Evolutionary conservation across 257 asterid species (phyloP), one percentile per base, ranked within the genome.

Genomic region (Solanum chmielewskii): DNA sequence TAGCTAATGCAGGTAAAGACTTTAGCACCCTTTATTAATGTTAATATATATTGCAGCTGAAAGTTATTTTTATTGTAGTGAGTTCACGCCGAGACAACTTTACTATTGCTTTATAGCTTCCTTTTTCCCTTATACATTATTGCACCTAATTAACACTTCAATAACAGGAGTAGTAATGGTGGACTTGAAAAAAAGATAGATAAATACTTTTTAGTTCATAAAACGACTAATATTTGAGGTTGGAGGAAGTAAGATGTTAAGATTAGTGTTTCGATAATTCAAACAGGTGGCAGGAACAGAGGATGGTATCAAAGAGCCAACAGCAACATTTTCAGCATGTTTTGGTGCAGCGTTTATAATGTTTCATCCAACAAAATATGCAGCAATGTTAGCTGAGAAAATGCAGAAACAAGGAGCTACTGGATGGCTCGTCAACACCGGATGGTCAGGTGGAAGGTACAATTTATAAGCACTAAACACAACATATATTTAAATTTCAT

Each of bases 331-430:
- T 84, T 96, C 99, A 8, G 98, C 99, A 21, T 96, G 99, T 87
- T 96, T 96, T 31, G 99, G 99, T 90, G 98, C 99, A 62, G 99
- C 99, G 25, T 96, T 96, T 86, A 94, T 96, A 64, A 96, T 96
- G 99, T 92, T 93, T 83, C 99, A 96, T 64, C 99, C 99, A 2
- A 94, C 98, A 47, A 95, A 91, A 86, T 96, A 96, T 25, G 99
- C 98, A 1, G 99, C 95, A n/a, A 94, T 96, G 99, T 73, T 95
- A 85, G 95, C 98, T 27, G 98, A 95, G 83, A 95, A 96, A 87
- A 95, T 96, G 99, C 89, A 91, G 66, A 90, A 93, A 88, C 97
- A 95, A 10, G 98, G 98, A 35, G 97, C 98, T 37, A 94, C 98
- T 2, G 98, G 94, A 69, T 96, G 98, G 98, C 99, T 96, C 29